phyloP scores from a whole-genome alignment of 306 rosid species.

The Begonia fuchsioides region DNA sequence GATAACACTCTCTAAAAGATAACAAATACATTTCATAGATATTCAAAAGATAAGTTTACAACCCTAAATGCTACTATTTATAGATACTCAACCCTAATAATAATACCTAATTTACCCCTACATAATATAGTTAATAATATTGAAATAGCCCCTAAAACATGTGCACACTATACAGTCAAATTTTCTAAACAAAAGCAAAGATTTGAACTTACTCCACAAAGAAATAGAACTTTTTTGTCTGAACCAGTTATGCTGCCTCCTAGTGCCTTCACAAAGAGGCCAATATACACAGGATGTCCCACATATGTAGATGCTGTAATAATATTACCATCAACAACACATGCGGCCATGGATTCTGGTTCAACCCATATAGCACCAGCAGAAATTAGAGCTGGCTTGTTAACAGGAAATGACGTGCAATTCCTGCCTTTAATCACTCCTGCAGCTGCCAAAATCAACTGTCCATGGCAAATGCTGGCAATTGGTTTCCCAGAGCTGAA shows the following conservation, averaged over 20 bases:
- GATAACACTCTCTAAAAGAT: too few relatives aligned
- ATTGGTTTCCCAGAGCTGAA: slow-evolving; percentile 36
- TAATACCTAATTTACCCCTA: too few relatives aligned
- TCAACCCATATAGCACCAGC: slow-evolving; percentile 85
- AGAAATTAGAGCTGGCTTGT: slow-evolving; percentile 44
- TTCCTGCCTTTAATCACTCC: slow-evolving; percentile 43
- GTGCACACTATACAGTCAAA: too few relatives aligned
- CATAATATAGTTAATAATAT: too few relatives aligned
- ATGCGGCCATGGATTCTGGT: slow-evolving; percentile 37
- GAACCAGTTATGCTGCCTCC: slow-evolving; percentile 64
- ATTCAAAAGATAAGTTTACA: too few relatives aligned
- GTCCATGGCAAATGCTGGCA: slow-evolving; percentile 71
- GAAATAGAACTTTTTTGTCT: slow-evolving; percentile 50
- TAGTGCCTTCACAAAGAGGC: slow-evolving; percentile 50
- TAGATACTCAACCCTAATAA: too few relatives aligned
- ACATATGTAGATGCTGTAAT: slow-evolving; percentile 39
- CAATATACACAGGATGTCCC: slow-evolving; percentile 48
- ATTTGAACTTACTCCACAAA: slow-evolving; percentile 64
- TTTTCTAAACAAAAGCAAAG: background rate
- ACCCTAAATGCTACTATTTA: too few relatives aligned
- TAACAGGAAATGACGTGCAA: slow-evolving; percentile 45
- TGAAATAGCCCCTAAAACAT: too few relatives aligned
- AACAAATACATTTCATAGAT: too few relatives aligned
- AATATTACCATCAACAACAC: slow-evolving; percentile 60
- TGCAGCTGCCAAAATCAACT: slow-evolving; percentile 81